These are phyloP conservation scores for Aspergillus niger DNA, from an alignment of 2,329 filamentous ascomycete genomes.

Conservation along the genomic window DNA sequence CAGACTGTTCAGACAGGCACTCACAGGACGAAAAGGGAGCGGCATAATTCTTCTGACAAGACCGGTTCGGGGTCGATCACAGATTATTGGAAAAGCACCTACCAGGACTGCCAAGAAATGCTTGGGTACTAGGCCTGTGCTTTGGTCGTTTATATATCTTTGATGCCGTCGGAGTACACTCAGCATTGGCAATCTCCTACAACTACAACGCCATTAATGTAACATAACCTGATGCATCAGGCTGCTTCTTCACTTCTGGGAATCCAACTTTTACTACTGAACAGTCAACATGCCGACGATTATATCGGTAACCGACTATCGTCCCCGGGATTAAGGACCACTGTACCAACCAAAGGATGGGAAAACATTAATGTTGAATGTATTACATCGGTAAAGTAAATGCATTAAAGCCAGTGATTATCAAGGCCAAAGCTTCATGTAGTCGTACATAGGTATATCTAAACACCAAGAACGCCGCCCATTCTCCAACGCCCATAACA, in stretches of 20 bases:
- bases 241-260: too few species aligned
- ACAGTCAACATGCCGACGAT: background rate
- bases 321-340: background rate
- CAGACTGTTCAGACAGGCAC: background rate
- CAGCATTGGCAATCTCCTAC: background rate
- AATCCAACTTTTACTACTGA: background rate
- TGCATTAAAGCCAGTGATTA: background rate
- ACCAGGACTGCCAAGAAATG: slow-evolving; percentile 7
- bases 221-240: background rate
- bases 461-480: slow-evolving; percentile 15
- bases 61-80: background rate
- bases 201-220: background rate
- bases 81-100: background rate
- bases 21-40: background rate
- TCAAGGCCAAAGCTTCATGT: slow-evolving; percentile 28
- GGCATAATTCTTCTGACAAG: background rate
- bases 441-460: slow-evolving; percentile 37
- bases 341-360: background rate
- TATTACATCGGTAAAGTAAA: background rate
- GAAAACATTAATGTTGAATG: background rate
- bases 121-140: background rate
- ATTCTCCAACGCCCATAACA: slow-evolving; percentile 3
- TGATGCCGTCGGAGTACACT: background rate
- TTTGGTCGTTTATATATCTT: background rate
- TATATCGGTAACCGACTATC: background rate